phyloP scores from a whole-genome alignment of 2,329 filamentous ascomycete species.

The Aureobasidium sp. region DNA sequence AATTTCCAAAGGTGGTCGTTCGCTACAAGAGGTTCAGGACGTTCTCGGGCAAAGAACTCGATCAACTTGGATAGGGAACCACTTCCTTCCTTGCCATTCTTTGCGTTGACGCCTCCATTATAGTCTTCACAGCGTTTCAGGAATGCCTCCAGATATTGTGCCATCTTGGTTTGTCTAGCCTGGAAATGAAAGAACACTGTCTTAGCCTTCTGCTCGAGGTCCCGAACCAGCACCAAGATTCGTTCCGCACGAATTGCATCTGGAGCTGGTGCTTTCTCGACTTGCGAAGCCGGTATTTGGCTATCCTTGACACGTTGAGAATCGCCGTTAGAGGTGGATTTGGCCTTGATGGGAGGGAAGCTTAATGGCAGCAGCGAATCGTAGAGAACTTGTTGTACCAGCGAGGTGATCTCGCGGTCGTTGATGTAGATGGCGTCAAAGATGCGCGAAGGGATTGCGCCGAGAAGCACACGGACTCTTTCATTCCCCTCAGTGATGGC shows the following conservation, averaged over 20 bases:
- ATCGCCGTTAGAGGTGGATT: conserved; percentile 41
- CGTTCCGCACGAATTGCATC: conserved; percentile 77
- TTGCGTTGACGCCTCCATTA: conserved; percentile 76
- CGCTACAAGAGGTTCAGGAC: conserved; percentile 68
- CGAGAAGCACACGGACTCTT: conserved; percentile 64
- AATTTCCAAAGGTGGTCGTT: conserved; percentile 80
- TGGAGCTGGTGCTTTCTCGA: conserved; percentile 47
- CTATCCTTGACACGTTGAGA: conserved; percentile 57
- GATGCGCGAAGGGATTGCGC: conserved; percentile 75
- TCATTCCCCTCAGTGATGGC: conserved; percentile 82
- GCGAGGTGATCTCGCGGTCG: conserved; percentile 73
- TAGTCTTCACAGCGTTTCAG: conserved; percentile 80
- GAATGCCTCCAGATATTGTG: conserved; percentile 67
- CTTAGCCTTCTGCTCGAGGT: conserved; percentile 69
- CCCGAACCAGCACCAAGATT: conserved; percentile 72
- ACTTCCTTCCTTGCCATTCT: conserved; percentile 61
- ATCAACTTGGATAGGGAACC: conserved; percentile 65
- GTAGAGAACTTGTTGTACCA: conserved; percentile 77
- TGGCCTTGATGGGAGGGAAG: conserved; percentile 64
- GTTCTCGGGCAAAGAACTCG: conserved; percentile 62
- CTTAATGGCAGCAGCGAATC: conserved; percentile 84
- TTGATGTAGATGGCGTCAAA: conserved; percentile 87
- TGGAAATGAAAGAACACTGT: conserved; percentile 86
- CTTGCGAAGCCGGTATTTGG: conserved; percentile 40
- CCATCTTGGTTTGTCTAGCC: conserved; percentile 66